Percentiles rank a stretch among this genome's conserved stretches.
These are phyloP conservation scores for Mycena sp. DNA, from an alignment of 1,284 basidiomycete species.

Conservation along the genomic window DNA sequence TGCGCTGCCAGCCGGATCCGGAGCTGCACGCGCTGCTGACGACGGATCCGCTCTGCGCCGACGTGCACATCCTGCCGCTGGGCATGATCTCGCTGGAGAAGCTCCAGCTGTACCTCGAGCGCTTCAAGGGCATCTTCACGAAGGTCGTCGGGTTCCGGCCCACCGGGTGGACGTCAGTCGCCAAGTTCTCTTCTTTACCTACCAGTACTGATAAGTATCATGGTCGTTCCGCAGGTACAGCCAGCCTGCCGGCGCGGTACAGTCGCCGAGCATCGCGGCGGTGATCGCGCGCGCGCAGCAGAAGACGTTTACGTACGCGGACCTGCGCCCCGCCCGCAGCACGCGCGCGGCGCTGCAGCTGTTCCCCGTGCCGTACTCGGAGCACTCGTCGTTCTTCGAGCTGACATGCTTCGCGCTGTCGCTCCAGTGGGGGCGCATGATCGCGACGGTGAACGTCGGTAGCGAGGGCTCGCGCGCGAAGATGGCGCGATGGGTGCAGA, in stretches of 20 bases:
- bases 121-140: constrained; percentile 78
- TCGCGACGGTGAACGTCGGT: constrained; percentile 96
- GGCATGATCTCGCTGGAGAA: constrained; percentile 82
- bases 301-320: constrained; percentile 70
- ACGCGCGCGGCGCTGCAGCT: constrained; percentile 70
- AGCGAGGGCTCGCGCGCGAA: constrained; percentile 81
- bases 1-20: constrained; percentile 84
- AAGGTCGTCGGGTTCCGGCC: constrained; percentile 88
- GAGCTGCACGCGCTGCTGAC: constrained; percentile 87
- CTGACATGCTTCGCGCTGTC: constrained; percentile 94
- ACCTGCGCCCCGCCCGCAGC: constrained; percentile 78
- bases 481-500: constrained; percentile 88
- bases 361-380: constrained; percentile 94
- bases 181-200: not conserved
- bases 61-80: constrained; percentile 90
- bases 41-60: constrained; percentile 77
- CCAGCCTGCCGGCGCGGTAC: constrained; percentile 73
- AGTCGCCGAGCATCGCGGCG: constrained; percentile 66
- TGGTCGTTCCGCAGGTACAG: constrained; percentile 61
- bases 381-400: constrained; percentile 95
- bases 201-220: not conserved
- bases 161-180: constrained; percentile 91
- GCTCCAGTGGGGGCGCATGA: constrained; percentile 84
- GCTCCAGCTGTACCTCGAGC: constrained; percentile 81
- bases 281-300: constrained; percentile 76